A percentile compares a stretch with the other conserved stretches of the same genome.
These are phyloP conservation scores for Notholithocarpus densiflorus DNA, from an alignment of 306 rosid species.

Conservation along the genomic window DNA sequence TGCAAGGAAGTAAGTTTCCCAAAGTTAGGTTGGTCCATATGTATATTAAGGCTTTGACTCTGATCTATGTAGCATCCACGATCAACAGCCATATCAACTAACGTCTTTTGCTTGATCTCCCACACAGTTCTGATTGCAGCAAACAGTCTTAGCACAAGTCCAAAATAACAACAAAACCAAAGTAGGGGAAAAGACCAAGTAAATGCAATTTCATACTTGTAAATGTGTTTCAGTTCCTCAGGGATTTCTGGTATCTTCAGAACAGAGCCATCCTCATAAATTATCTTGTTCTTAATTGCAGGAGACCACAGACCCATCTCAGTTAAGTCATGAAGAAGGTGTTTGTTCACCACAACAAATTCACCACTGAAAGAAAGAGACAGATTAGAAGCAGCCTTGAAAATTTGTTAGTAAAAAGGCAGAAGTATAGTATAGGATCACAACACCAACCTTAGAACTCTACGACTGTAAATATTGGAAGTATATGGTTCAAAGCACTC, in stretches of 20 bases:
- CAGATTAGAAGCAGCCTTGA: constrained; percentile 9
- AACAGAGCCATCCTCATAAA: constrained; percentile 71
- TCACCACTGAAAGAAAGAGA: constrained; percentile 60
- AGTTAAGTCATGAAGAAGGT: constrained; percentile 76
- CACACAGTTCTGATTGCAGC: constrained; percentile 69
- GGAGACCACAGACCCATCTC: constrained; percentile 93
- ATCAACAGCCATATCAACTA: constrained; percentile 92
- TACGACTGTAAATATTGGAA: constrained; percentile 80
- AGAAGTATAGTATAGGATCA: not conserved
- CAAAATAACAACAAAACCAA: not conserved
- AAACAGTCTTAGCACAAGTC: constrained; percentile 25
- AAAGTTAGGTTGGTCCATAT: constrained; percentile 86
- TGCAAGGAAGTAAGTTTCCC: constrained; percentile 89
- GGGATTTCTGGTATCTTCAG: constrained; percentile 66
- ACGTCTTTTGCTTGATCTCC: constrained; percentile 91
- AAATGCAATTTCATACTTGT: constrained; percentile 50
- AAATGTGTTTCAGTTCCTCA: constrained; percentile 59
- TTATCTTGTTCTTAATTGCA: constrained; percentile 64
- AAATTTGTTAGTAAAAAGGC: not conserved
- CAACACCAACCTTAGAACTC: constrained; percentile 66
- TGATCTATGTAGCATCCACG: constrained; percentile 88
- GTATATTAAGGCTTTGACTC: constrained; percentile 90
- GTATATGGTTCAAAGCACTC: constrained; percentile 96
- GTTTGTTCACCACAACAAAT: constrained; percentile 92
- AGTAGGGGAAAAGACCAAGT: not conserved